These are phyloP conservation scores for Eremochloa ophiuroides DNA, from an alignment of 176 grass and related monocot species.

Conservation along the genomic window DNA sequence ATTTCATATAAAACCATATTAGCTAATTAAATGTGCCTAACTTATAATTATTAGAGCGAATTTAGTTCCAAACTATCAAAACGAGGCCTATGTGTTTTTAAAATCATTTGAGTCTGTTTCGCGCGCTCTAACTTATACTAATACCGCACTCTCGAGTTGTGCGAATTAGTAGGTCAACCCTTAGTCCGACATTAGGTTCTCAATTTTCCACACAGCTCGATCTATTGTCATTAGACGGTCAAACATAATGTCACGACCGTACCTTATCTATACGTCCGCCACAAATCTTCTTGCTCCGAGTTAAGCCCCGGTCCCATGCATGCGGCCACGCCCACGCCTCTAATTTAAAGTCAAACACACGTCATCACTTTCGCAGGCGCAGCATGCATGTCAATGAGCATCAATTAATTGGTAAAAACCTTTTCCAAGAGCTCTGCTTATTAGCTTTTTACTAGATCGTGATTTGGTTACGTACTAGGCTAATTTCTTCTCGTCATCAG, in stretches of 20 bases:
- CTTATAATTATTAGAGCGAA: too few species aligned
- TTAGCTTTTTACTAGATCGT: not conserved
- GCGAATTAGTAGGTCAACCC: not conserved
- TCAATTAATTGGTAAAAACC: not conserved
- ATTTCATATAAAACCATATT: too few species aligned
- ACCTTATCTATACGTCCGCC: not conserved
- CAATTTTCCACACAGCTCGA: not conserved
- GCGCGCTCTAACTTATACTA: not conserved
- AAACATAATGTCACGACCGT: not conserved
- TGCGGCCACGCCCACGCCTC: not conserved
- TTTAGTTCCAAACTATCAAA: too few species aligned
- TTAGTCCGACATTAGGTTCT: not conserved
- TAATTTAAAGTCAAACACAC: not conserved
- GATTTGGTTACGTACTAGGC: slow-evolving; percentile 9
- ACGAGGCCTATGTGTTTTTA: too few species aligned
- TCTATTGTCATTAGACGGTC: not conserved
- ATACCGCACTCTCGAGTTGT: not conserved
- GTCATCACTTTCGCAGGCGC: too few species aligned
- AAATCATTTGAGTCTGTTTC: not conserved
- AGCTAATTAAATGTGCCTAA: too few species aligned
- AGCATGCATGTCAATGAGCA: not conserved
- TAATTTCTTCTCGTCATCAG: not conserved
- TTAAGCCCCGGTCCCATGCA: slow-evolving; percentile 20
- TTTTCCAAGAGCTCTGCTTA: not conserved
- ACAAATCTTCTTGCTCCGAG: not conserved